phyloP scores from a whole-genome alignment of 2,329 filamentous ascomycete species.

The Simplicillium aogashimaense region DNA sequence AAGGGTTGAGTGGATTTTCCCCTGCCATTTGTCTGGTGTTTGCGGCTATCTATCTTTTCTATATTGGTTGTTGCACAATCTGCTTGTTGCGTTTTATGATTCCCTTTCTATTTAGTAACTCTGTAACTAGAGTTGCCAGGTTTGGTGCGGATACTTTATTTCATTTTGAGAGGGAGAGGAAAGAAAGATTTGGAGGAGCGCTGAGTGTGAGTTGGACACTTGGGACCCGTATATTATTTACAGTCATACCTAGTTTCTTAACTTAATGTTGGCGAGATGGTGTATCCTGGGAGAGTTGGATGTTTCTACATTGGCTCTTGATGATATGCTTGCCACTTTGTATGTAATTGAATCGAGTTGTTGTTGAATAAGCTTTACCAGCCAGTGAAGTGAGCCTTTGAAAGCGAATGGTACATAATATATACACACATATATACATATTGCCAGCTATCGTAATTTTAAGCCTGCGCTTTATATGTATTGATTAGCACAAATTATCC shows the following conservation, averaged over 20 bases:
- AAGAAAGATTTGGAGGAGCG: slow-evolving; percentile 1
- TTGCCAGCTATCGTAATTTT: too few species aligned
- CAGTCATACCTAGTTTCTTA: slow-evolving; percentile 3
- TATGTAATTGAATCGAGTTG: too few species aligned
- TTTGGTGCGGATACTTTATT: slow-evolving; percentile 6
- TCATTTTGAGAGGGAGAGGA: slow-evolving; percentile 4
- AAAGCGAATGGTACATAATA: too few species aligned
- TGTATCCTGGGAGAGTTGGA: too few species aligned
- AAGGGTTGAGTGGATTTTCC: too few species aligned
- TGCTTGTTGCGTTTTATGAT: slow-evolving; percentile 4
- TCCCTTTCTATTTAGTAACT: slow-evolving; percentile 8
- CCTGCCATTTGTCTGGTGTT: too few species aligned
- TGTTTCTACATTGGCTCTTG: slow-evolving; percentile 8
- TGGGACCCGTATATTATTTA: slow-evolving; percentile 5
- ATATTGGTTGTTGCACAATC: slow-evolving; percentile 1
- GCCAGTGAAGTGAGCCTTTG: too few species aligned
- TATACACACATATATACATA: too few species aligned
- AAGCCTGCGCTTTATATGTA: too few species aligned
- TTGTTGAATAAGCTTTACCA: too few species aligned
- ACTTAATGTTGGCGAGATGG: background rate
- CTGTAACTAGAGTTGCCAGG: slow-evolving; percentile 5
- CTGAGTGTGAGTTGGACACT: slow-evolving; percentile 3
- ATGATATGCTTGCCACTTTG: background rate
- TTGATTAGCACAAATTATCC: too few species aligned
- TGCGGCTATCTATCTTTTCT: slow-evolving; percentile 2